These are phyloP conservation scores for Jaminaea rosea DNA, from an alignment of 1,284 basidiomycete genomes.

Conservation along the genomic window DNA sequence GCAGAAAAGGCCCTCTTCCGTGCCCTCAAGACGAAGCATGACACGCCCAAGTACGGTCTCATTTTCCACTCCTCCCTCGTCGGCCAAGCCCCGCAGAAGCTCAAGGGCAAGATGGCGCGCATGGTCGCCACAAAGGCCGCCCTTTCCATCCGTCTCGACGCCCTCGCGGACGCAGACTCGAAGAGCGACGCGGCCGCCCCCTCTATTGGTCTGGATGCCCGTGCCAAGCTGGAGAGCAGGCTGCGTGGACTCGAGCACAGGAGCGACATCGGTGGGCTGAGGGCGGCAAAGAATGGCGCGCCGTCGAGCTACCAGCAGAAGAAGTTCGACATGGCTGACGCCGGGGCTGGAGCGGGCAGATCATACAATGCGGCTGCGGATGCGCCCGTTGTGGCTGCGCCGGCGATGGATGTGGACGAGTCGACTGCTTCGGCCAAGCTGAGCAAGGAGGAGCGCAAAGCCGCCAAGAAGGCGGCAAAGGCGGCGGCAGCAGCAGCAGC, in stretches of 20 bases:
- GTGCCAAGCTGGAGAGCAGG: slow-evolving; percentile 87
- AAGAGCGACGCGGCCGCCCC: slow-evolving; percentile 71
- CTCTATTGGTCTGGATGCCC: slow-evolving; percentile 82
- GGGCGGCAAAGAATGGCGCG: slow-evolving; percentile 19
- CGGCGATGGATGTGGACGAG: slow-evolving; percentile 53
- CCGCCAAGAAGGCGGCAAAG: slow-evolving; percentile 26
- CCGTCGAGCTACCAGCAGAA: slow-evolving; percentile 42
- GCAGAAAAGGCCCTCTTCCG: slow-evolving; percentile 98
- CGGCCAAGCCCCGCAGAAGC: slow-evolving; percentile 91
- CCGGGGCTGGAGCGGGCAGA: slow-evolving; percentile 26
- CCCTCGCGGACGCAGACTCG: slow-evolving; percentile 80
- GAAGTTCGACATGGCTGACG: slow-evolving; percentile 36
- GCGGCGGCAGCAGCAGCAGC: slow-evolving; percentile 18
- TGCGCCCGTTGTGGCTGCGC: slow-evolving; percentile 17
- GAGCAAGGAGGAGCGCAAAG: slow-evolving; percentile 22
- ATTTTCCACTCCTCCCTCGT: slow-evolving; percentile 85
- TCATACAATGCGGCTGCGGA: slow-evolving; percentile 42
- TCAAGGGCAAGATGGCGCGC: slow-evolving; percentile 99
- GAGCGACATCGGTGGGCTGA: slow-evolving; percentile 22
- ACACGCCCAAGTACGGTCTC: slow-evolving; percentile 95
- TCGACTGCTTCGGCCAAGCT: slow-evolving; percentile 49
- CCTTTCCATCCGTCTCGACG: slow-evolving; percentile 90
- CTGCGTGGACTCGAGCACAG: slow-evolving; percentile 68
- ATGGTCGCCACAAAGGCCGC: slow-evolving; percentile 93
- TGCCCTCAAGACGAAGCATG: slow-evolving; percentile 96